phyloP scores from a whole-genome alignment of 331 rosid genomes.

The Stylosanthes scabra region DNA sequence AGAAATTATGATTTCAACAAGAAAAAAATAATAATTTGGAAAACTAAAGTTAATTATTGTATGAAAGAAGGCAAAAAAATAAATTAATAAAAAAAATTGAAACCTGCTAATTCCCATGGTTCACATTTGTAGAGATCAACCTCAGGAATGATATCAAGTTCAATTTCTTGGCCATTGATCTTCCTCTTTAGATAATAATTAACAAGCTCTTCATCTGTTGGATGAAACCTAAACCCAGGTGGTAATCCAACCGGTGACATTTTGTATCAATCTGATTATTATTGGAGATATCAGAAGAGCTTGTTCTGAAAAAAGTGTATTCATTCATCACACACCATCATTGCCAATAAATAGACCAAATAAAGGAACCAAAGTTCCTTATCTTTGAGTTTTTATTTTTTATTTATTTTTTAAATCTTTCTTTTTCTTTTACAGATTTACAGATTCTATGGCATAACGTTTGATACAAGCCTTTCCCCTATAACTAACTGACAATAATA shows the following conservation, averaged over 20 bases:
- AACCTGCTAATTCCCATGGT: slow-evolving; percentile 99
- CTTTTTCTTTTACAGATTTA: slow-evolving; percentile 76
- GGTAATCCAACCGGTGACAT: slow-evolving; percentile 99
- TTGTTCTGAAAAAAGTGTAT: slow-evolving; percentile 37
- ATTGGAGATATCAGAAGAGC: not conserved
- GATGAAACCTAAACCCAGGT: slow-evolving; percentile 98
- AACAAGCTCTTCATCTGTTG: slow-evolving; percentile 97
- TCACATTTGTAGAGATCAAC: slow-evolving; percentile 99
- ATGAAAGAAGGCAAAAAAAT: not conserved
- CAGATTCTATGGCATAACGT: slow-evolving; percentile 92
- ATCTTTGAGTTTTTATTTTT: slow-evolving; percentile 53
- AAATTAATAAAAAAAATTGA: not conserved
- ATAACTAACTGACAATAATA: not conserved
- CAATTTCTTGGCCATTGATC: slow-evolving; percentile 91
- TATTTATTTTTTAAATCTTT: slow-evolving; percentile 42
- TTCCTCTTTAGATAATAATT: slow-evolving; percentile 94
- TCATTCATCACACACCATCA: slow-evolving; percentile 42
- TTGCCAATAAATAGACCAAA: slow-evolving; percentile 47
- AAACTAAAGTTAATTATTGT: not conserved
- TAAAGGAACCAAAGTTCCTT: slow-evolving; percentile 70
- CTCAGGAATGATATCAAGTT: slow-evolving; percentile 97
- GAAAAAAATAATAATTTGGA: slow-evolving; percentile 9
- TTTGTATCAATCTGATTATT: not conserved
- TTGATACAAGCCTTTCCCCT: slow-evolving; percentile 64
- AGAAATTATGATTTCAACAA: no score